Base-by-base conservation (phyloP, 1,284 basidiomycete genomes). In the Ceratobasidium sp. region DNA sequence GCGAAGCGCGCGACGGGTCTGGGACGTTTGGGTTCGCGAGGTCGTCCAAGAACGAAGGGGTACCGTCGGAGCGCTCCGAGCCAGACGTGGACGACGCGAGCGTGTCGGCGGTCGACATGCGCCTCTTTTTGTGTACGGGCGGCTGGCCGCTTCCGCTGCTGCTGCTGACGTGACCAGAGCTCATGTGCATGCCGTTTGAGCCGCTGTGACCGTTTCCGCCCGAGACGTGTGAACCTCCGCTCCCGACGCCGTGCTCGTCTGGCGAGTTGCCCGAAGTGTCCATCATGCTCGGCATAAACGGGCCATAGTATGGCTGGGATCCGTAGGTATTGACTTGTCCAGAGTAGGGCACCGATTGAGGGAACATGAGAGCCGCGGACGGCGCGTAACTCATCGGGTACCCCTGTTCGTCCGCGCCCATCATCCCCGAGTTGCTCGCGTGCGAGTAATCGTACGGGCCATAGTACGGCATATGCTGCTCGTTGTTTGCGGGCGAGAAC, bases 1-100 rank as follows among this genome's bases (percentile, higher is more conserved):
- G 92, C 83, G 93, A 92, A 91, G 92, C 94, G 82, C 92, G 91
- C 10, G 90, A 71, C 23, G 75, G 69, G 28, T 79, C 76, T 39
- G 69, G 70, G 44, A 77, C 69, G 26, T 71, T 75, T 12, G 69
- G 64, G 18, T 71, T 77, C n/a, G 67, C 63, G 39, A 67, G 53
- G 55, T 69, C 67, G n/a, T 72, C 79, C 61, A 79, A 73, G 69
- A 79, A 69, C 63, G 61, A 71, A 51, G 55, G 76, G 5, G 69
- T 69, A 6, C 63, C 66, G 39, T 73, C 69, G 18, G 79, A 71
- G 2, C 76, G 70, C 42, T 72, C 77, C 10, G 68, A 77, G 40
- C 76, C 73, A 7, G 73, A 76, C 13, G 73, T 76, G 10, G 73
- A 76, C 46, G 73, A 76, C 10, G 73, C 73, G 49, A 76, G 73